Evolutionary conservation across 495 filamentous ascomycete genomes (phyloP), one percentile per base, ranked within the genome.

Genomic region (Trichodelitschia bisporula): DNA sequence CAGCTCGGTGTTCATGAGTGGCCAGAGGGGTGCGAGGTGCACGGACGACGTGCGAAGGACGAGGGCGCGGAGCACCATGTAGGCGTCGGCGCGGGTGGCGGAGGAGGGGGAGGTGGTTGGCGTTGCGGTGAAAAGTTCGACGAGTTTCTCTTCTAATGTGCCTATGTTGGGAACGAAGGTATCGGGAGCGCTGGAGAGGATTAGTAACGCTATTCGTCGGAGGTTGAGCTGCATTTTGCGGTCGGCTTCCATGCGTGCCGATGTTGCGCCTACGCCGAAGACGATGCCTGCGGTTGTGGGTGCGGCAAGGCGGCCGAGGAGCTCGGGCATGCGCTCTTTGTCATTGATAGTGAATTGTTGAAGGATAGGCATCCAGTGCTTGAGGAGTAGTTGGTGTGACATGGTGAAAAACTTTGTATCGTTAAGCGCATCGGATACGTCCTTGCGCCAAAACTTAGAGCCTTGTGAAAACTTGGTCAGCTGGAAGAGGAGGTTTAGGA

Each of bases 251-350:
- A 80, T 57, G 35, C 86, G 62, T n/a, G 86, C 86, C 15, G 83
- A 84, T 19, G 76, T 83, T 4, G 86, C 89, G 30, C 86, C 86
- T 3, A 99, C 86, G 15, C 86, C 86, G 38, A 99, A 99, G 47
- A 99, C 79, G 33, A 95, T 90, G 11, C 86, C 89, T 0, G 86
- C 89, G n/a, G 86, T 76, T 11, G 79, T 79, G 5, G 86, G 86
- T 2, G 82, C 62, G 4, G 76, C 69, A 20, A 95, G 58, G 16
- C 80, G 69, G 23, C 62, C 57, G 10, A 95, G 47, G 2, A 92
- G 52, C 33, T 95, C 89, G 1, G 68, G 53, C 48, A 99, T 64
- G 13, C 77, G 66, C 34, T 93, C 86, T 46, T 86, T 90, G 41
- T 99, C 86, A 12, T 59, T 62, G 11, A 84, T 49, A 11, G 69